Conservation (phyloP, 495 filamentous ascomycete species). For the Penicillium manginii region DNA sequence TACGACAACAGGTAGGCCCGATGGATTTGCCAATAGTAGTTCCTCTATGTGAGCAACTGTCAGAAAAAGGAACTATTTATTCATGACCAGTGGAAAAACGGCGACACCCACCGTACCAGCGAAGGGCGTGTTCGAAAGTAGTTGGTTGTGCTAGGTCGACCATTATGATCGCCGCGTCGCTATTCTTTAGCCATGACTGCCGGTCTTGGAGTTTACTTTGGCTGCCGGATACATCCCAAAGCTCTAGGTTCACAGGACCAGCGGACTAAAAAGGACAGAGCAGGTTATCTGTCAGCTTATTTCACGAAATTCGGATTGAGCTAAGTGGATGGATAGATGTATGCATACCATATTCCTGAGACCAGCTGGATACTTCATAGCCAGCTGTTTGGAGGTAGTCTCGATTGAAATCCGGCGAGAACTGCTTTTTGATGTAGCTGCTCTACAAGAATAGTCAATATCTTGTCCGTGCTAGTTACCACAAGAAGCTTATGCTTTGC, state of each 20-base stretch:
- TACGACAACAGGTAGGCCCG: not conserved
- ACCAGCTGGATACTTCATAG: not conserved
- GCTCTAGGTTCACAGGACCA: not conserved
- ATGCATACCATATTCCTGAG: not conserved
- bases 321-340: no score
- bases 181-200: not conserved
- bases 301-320: no score
- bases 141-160: not conserved
- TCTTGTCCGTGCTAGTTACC: not conserved
- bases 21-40: not conserved
- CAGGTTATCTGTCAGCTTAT: not conserved
- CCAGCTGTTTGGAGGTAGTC: slow-evolving; percentile 1
- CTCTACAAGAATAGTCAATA: not conserved
- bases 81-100: not conserved
- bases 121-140: slow-evolving; percentile 1
- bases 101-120: not conserved
- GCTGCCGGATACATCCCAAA: slow-evolving; percentile 2
- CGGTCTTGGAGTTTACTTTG: not conserved
- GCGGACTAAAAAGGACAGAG: not conserved
- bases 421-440: slow-evolving; percentile 5
- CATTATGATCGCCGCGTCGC: slow-evolving; percentile 2
- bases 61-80: not conserved
- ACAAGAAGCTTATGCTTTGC: not conserved
- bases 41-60: not conserved
- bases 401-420: slow-evolving; percentile 1